These are phyloP conservation scores for Cucumis melo DNA, from an alignment of 306 rosid genomes.

Conservation along the genomic window DNA sequence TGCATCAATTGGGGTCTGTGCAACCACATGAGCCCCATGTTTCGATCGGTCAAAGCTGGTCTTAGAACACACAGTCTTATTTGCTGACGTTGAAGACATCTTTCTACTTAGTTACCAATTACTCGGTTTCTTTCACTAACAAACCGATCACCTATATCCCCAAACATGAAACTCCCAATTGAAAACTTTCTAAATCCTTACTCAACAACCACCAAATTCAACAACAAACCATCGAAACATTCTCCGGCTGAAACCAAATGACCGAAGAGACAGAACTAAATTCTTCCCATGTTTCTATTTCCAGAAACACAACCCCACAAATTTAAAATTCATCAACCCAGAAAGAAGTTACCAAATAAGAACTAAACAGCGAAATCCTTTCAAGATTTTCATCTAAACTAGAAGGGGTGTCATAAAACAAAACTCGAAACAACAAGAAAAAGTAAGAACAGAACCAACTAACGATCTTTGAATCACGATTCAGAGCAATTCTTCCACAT, in stretches of 20 bases:
- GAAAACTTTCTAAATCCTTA: neutral
- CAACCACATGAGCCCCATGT: constrained; percentile 16
- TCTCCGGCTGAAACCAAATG: neutral
- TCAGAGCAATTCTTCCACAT: constrained; percentile 1
- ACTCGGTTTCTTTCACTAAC: neutral
- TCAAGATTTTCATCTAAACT: neutral
- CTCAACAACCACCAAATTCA: neutral
- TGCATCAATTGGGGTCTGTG: constrained; percentile 29
- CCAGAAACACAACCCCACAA: neutral
- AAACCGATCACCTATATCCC: constrained; percentile 1
- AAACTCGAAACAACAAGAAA: neutral
- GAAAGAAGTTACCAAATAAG: neutral
- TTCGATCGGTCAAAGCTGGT: constrained; percentile 14
- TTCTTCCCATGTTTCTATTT: neutral
- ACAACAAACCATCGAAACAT: neutral
- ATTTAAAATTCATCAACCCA: neutral
- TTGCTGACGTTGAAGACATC: constrained; percentile 22
- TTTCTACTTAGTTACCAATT: constrained; percentile 3
- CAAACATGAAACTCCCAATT: neutral
- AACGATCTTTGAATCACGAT: neutral
- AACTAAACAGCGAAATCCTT: neutral
- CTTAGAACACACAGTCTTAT: constrained; percentile 20
- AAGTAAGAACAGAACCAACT: neutral
- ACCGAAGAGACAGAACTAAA: neutral
- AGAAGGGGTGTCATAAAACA: neutral